Evolutionary conservation across 1,139 yeast genomes (phyloP), one percentile per base, ranked within the genome.

Genomic region (Magnusiomyces sp.): DNA sequence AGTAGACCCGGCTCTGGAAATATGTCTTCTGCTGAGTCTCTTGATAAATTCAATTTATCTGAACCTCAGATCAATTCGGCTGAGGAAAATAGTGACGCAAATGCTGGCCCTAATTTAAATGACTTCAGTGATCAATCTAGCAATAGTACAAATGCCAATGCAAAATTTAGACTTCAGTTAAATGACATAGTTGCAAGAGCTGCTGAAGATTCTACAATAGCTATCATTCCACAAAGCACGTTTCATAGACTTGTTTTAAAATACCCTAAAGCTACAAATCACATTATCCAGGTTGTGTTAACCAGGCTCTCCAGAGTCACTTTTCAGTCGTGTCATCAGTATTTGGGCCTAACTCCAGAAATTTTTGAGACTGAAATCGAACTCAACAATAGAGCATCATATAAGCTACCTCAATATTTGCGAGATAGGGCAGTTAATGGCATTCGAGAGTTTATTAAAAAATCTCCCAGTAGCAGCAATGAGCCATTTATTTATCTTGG

Each of bases 211-310:
- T 84, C 95, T 29, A 90, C 97, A 0, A 82, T 92, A 51, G 96
- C 97, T 0, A 84, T 92, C 40, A 89, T 92, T 14, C 98, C 98
- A 0, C 79, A 82, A 1, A 80, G 79, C 52, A 88, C 97, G 0
- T 92, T 92, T 59, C 76, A 79, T 50, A 72, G 85, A 51, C 76
- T 92, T 44, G 84, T 87, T 13, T 63, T 71, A 38, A 86, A 82
- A 58, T 87, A 82, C 62, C 97, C 98, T 6, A 80, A 85, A 56
- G 87, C 96, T 0, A 83, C 96, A 0, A 86, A 97, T 0, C 96
- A 90, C 64, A 90, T 92, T 44, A 94, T 92, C 7, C 95, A 95
- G 56, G 89, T 92, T 79, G 88, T 92, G 16, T 71, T 90, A 55
- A 83, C 95, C 1, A 76, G 95, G 55, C 73, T 92, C 51, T 88